Base-by-base conservation (phyloP, 495 filamentous ascomycete species). In the Aspergillus avenaceus region DNA sequence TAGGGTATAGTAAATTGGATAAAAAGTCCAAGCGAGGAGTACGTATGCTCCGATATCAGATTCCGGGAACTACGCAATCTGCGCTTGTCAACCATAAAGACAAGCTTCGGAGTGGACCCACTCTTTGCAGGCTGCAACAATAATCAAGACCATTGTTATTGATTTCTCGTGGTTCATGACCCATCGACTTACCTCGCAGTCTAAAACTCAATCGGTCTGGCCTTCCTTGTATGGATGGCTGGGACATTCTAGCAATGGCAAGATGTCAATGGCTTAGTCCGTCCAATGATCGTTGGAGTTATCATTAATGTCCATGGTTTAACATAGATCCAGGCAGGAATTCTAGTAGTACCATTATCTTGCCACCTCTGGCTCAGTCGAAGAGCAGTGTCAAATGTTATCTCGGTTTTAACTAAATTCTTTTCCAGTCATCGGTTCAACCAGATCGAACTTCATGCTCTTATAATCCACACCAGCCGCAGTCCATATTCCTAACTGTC, bases 1-100 rank as follows among this genome's bases (percentile, higher is more conserved):
- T 38, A 38, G 34, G 34, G 34, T 18, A 38, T n/a, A n/a, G n/a
- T n/a, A 38, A 19, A 8, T 5, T 14, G 16, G 16, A 18, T 9
- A 38, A 18, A 38, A 38, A 38, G 9, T 9, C 21, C 34, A 38
- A 38, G 34, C 34, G 34, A 38, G 34, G 34, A 7, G 34, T 38
- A 38, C 34, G 34, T 38, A 38, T 21, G 34, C 34, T 38, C 34
- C 34, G 34, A 38, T 38, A 38, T 38, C 34, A 36, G 14, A 38
- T 38, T 19, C 21, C 34, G 34, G 16, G 4, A 38, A 38, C 34
- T 18, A 38, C 34, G 34, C 34, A 38, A 38, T 38, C 34, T 38
- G 34, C 34, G 12, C 16, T n/a, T 38, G 34, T 38, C 34, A 38
- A 21, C 34, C 16, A 21, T 1, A 38, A 21, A 19, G 34, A 38